phyloP scores from a whole-genome alignment of 306 rosid species.

The Lagenaria siceraria region DNA sequence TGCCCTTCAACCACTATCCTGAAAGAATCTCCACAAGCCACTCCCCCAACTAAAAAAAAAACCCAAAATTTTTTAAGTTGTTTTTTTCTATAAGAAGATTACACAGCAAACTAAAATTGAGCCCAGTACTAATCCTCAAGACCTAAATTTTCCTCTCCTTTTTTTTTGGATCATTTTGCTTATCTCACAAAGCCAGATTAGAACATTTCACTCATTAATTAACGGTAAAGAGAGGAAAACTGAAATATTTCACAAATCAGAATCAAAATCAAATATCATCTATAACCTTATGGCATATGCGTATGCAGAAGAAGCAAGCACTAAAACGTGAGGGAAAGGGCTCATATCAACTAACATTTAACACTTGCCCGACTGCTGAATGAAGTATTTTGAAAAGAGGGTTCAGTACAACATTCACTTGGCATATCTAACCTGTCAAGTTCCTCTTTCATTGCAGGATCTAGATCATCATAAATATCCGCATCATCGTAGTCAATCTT shows the following conservation, averaged over 20 bases:
- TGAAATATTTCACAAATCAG: not conserved
- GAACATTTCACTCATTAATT: not conserved
- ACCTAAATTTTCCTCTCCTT: too few species aligned
- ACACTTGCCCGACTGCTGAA: not conserved
- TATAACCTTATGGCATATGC: not conserved
- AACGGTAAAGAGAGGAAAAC: not conserved
- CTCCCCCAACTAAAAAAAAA: not conserved
- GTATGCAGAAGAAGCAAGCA: not conserved
- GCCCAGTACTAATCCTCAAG: not conserved
- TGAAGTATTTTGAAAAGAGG: not conserved
- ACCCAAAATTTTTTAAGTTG: too few species aligned
- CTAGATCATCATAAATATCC: conserved; percentile 69
- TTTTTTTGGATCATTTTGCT: not conserved
- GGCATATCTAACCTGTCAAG: conserved; percentile 56
- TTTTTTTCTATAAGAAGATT: not conserved
- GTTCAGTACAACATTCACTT: not conserved
- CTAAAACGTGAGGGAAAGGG: not conserved
- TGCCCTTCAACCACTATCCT: not conserved
- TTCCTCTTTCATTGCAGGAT: conserved; percentile 81
- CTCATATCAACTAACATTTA: not conserved
- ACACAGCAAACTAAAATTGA: not conserved
- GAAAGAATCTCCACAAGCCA: not conserved
- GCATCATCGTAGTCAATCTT: conserved; percentile 48
- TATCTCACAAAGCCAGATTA: not conserved
- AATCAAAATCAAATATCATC: not conserved